Conservation (phyloP, 305 asterid genomes). For the Fraxinus platypoda region DNA sequence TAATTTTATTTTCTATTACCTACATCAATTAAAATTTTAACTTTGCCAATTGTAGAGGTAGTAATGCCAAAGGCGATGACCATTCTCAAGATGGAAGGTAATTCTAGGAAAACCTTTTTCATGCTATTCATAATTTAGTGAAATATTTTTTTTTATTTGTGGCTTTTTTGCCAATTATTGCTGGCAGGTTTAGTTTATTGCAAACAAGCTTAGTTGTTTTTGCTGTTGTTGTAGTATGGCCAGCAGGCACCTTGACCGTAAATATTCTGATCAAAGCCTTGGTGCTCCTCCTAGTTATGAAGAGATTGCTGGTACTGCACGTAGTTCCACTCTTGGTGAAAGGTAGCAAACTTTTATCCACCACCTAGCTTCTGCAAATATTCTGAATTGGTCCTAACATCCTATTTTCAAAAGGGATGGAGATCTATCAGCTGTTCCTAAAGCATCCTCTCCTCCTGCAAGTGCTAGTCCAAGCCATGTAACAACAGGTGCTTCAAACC, state of each 20-base stretch:
- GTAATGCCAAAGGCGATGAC: constrained; percentile 53
- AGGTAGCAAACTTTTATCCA: constrained; percentile 41
- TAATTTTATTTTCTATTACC: background rate
- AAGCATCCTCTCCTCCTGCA: constrained; percentile 53
- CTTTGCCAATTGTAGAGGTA: constrained; percentile 4
- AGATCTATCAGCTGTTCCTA: constrained; percentile 58
- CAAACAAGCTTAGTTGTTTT: constrained; percentile 27
- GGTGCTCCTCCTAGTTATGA: constrained; percentile 86
- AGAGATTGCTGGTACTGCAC: constrained; percentile 71
- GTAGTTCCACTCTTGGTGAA: constrained; percentile 66
- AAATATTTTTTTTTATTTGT: constrained; percentile 9
- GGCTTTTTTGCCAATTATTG: background rate
- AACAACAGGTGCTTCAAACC: constrained; percentile 35
- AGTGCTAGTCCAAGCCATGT: constrained; percentile 54
- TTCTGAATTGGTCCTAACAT: constrained; percentile 29
- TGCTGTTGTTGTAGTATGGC: constrained; percentile 23
- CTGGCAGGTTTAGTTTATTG: background rate
- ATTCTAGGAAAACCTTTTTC: constrained; percentile 7
- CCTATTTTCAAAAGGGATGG: constrained; percentile 52
- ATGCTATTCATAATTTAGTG: background rate
- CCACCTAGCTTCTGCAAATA: constrained; percentile 13
- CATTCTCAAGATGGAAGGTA: constrained; percentile 89
- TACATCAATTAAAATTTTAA: background rate
- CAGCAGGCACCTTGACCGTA: constrained; percentile 42
- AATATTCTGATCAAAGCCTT: constrained; percentile 61